Evolutionary conservation across 2,329 filamentous ascomycete species (phyloP).

Genomic region (Phialocephala subalpina): DNA sequence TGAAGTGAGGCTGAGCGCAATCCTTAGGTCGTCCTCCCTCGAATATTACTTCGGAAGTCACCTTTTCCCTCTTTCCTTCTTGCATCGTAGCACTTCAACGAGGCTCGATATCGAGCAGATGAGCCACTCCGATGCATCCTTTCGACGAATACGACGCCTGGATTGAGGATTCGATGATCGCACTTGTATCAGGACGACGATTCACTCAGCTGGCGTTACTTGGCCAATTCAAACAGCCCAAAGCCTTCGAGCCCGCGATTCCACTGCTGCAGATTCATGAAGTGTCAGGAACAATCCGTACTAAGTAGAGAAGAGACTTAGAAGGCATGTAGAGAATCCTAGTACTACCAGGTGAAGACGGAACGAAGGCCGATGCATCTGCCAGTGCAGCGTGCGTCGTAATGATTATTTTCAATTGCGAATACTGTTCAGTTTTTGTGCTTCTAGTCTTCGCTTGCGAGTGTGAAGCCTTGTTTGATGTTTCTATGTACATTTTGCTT

Average conservation of each 20-base stretch:
- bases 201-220: not conserved
- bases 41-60: not conserved
- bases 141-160: not conserved
- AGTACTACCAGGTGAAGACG: not conserved
- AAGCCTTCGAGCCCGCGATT: not conserved
- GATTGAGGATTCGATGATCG: not conserved
- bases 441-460: not conserved
- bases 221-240: not conserved
- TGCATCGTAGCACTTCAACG: not conserved
- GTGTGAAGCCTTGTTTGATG: not conserved
- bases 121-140: constrained; percentile 8
- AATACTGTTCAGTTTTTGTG: not conserved
- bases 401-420: not conserved
- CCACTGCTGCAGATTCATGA: not conserved
- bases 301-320: no score
- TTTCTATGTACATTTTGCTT: no score
- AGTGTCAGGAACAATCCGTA: no score
- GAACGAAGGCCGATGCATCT: not conserved
- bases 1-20: constrained; percentile 1
- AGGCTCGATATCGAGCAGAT: not conserved
- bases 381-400: not conserved
- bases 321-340: no score
- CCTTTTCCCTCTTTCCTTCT: not conserved
- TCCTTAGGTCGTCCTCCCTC: not conserved
- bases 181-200: not conserved